Base-by-base conservation (phyloP, 1,284 basidiomycete species). In the Chalciporus sp. region DNA sequence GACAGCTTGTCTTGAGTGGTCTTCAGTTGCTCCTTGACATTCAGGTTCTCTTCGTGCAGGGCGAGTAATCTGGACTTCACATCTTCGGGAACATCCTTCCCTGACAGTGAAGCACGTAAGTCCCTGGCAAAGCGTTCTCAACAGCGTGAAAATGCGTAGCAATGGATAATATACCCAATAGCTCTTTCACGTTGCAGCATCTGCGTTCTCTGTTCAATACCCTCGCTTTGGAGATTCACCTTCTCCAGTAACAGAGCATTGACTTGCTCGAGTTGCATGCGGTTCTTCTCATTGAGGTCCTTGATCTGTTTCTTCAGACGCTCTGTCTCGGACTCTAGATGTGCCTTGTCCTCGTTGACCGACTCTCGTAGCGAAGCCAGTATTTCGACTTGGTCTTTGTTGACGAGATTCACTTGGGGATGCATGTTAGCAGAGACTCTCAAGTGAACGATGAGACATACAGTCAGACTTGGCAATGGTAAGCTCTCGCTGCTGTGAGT, bases 221-320 rank as follows among this genome's bases (percentile, higher is more conserved):
- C 86, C 45, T 94, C 90, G 60, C 85, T 88, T 71, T 97, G 95
- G 44, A 97, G 72, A 61, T 83, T 91, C 53, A 97, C 88, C 76
- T 98, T 98, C 70, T 98, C 95, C 52, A 96, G 76, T 2, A 98
- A 75, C 35, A 98, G 77, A 6, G 73, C 81, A 62, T 95, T 94
- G 67, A 95, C 85, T 70, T 96, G 93, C 73, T 95, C 93, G 41
- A 95, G 82, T 65, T 95, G 92, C 86, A 95, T 92, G 63, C 86
- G 82, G 69, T 90, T 92, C 78, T 93, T 94, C 62, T 96, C 94
- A 41, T 76, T 76, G 3, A 92, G 77, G 26, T 88, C 86, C 54
- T 81, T 83, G 65, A 94, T 81, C 61, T 91, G 84, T 44, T 81
- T 81, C 64, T 81, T 84, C 39, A 95, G 72, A 28, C 78, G 76